Evolutionary conservation across 2,329 filamentous ascomycete species (phyloP).

Genomic region (Alternaria alternata): DNA sequence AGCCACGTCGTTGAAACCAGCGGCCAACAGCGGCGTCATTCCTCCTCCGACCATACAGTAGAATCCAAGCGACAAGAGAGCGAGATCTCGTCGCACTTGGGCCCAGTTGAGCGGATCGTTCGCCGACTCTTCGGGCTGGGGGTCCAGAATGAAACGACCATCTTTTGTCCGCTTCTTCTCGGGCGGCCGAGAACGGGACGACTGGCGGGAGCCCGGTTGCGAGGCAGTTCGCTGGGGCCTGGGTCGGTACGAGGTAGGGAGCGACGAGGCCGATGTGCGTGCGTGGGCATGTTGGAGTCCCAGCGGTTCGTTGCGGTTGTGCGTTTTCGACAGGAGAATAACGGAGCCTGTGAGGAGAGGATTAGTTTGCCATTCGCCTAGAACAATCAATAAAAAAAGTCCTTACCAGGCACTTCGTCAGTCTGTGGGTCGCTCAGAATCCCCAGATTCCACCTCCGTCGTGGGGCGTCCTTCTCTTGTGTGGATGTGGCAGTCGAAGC

Average conservation of each 20-base stretch:
- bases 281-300: slow-evolving; percentile 70
- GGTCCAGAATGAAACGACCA: slow-evolving; percentile 85
- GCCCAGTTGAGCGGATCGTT: slow-evolving; percentile 97
- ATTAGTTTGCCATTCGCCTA: neutral
- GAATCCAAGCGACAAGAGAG: slow-evolving; percentile 82
- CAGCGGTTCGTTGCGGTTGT: slow-evolving; percentile 68
- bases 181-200: slow-evolving; percentile 27
- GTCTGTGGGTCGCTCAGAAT: slow-evolving; percentile 82
- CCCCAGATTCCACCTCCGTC: slow-evolving; percentile 67
- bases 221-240: slow-evolving; percentile 20
- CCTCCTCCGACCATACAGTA: slow-evolving; percentile 95
- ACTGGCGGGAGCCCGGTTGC: slow-evolving; percentile 32
- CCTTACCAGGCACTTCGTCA: slow-evolving; percentile 83
- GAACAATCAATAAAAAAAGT: too few species aligned
- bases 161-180: slow-evolving; percentile 80
- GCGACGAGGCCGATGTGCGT: slow-evolving; percentile 63
- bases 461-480: slow-evolving; percentile 16
- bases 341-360: slow-evolving; percentile 61
- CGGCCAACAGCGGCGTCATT: slow-evolving; percentile 88
- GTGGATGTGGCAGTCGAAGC: slow-evolving; percentile 8
- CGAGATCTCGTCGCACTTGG: slow-evolving; percentile 77
- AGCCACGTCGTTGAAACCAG: slow-evolving; percentile 86
- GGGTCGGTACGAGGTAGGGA: slow-evolving; percentile 46
- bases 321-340: slow-evolving; percentile 63
- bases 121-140: slow-evolving; percentile 86